Base-by-base conservation (phyloP, 1,284 basidiomycete species). In the Gymnopus androsaceus region DNA sequence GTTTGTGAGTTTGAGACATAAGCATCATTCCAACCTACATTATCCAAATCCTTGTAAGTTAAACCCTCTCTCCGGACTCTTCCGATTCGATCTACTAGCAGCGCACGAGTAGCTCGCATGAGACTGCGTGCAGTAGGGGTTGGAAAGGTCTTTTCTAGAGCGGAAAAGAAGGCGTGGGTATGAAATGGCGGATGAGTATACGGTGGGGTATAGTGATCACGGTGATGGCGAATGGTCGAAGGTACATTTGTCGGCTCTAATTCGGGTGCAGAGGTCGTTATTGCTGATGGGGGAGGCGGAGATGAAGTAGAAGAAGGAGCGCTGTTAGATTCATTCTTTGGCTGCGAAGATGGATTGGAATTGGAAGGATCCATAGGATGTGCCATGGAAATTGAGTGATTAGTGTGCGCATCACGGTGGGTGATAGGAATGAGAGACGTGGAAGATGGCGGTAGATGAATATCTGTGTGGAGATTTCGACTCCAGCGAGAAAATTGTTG, bases 31-130 rank as follows among this genome's bases (percentile, higher is more conserved):
- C 34, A 12, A 82, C 90, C 60, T 70, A 95, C 94, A 71, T 95
- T 96, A 70, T 96, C 95, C 52, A 95, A 71, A 68, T 98, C 95
- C 70, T 95, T 91, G 42, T 81, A 79, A 36, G 86, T 88, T 66
- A 98, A 75, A 37, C 91, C 87, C 54, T 90, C 87, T 51, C 84
- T 75, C 55, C 82, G 78, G 5, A 96, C 90, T 61, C 82, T 75
- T n/a, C 86, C 86, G 50, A 91, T 79, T 30, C 93, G 81, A 63
- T 88, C 83, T 3, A 91, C 82, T 33, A 98, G 81, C 63, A 97
- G 73, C 0, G 86, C 87, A 49, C 92, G 80, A 11, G 92, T 93
- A 3, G 91, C 90, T 21, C 90, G 83, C 95, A 98, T 98, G 58
- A 98, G 76, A 59, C 83, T 85, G 23, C 82, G 79, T 14, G 92